A percentile compares a stretch with the other conserved stretches of the same genome.
These are phyloP conservation scores for Leishmania tropica DNA, from an alignment of 208 protist genomes.

Conservation along the genomic window DNA sequence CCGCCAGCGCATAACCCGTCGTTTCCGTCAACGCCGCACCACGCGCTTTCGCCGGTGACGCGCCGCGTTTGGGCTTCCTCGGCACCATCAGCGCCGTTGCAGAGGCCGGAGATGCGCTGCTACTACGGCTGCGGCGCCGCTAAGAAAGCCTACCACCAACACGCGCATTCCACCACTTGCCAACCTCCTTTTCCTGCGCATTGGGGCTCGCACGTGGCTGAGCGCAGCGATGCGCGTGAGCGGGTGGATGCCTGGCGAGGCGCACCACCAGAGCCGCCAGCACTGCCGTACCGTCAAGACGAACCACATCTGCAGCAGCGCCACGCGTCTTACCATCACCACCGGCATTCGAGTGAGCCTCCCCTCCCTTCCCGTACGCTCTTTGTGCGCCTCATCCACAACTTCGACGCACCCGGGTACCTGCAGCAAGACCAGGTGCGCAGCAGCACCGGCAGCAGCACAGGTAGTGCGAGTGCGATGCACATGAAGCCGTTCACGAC, in stretches of 20 bases:
- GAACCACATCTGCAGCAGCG: not conserved
- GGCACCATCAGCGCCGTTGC: not conserved
- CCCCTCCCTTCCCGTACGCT: constrained; percentile 28
- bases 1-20: not conserved
- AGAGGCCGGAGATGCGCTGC: not conserved
- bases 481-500: not conserved
- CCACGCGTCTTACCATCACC: not conserved
- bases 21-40: not conserved
- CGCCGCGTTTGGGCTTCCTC: not conserved
- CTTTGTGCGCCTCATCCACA: constrained; percentile 34
- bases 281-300: not conserved
- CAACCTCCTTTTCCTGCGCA: not conserved
- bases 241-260: not conserved
- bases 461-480: not conserved
- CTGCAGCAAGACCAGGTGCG: not conserved
- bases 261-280: not conserved
- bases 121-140: not conserved
- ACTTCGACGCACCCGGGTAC: constrained; percentile 19
- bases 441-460: not conserved
- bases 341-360: not conserved
- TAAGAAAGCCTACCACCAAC: not conserved
- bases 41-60: not conserved
- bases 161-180: not conserved
- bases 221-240: not conserved
- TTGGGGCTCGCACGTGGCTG: not conserved